Evolutionary conservation across 176 grass and related monocot species (phyloP), one percentile per base, ranked within the genome.

Genomic region (Aegilops longissima): DNA sequence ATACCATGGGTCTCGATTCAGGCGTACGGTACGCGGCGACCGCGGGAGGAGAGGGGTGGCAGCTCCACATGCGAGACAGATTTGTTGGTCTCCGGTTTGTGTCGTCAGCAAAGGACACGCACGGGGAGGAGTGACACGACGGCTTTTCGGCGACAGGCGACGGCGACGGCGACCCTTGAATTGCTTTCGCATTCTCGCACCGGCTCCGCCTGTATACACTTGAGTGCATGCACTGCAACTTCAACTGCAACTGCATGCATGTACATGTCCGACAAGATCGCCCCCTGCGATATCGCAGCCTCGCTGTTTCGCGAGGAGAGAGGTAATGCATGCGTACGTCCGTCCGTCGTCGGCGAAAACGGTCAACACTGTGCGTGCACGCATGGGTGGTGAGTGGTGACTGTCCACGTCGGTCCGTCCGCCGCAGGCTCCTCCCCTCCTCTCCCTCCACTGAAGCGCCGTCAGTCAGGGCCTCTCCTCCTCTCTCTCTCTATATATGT

Each of bases 181-280:
- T 30, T 29, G 7, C 64, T 35, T 62, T 77, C 4, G 40, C 79
- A 14, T 2, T 54, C 14, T 9, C 33, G 13, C 49, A 34, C 70
- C 33, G 20, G 70, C 33, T 12, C n/a, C 8, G 33, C 6, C 40
- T 16, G 2, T 66, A 51, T 17, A 45, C 8, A 30, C 51, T 18
- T 1, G 51, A 54, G 51, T 3, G 14, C 25, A 72, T 44, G 40
- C 40, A 36, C 27, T 36, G 35, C 35, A 36, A 38, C 31, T 36
- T 5, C 35, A 36, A 38, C 31, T 31, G 31, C 31, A 31, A 31
- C 31, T 6, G 14, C 25, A 72, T 58, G 5, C 39, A 35, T 39
- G 59, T 61, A 23, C 36, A 33, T 44, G 80, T 77, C 80, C 62
- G 80, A 83, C 86, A 88, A 77, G 71, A 83, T 66, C 61, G 82